Percentiles rank a stretch among this genome's conserved stretches.
Conservation (phyloP, 257 asterid species). For the Petrea volubilis region DNA sequence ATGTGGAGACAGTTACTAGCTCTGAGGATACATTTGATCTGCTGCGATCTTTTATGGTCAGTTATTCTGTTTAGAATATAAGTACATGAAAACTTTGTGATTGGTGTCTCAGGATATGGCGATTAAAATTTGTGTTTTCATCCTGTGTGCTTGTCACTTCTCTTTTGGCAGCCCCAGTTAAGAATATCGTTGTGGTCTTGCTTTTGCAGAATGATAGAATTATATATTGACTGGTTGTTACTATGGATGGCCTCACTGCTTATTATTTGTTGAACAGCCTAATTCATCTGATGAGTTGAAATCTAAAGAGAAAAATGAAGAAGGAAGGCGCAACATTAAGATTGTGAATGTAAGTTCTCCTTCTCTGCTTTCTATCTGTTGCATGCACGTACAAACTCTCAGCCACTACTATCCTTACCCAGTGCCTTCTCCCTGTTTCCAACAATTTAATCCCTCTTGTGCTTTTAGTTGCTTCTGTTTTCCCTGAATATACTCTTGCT, state of each 20-base stretch:
- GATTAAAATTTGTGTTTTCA: background rate
- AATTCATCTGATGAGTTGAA: constrained; percentile 39
- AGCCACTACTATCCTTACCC: background rate
- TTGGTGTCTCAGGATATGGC: background rate
- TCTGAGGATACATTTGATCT: constrained; percentile 61
- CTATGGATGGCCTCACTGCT: constrained; percentile 24
- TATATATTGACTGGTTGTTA: background rate
- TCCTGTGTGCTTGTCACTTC: background rate
- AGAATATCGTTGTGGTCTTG: constrained; percentile 7
- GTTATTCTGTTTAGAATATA: constrained; percentile 26
- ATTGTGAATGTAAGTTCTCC: constrained; percentile 59
- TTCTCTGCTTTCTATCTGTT: constrained; percentile 5
- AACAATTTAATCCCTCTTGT: background rate
- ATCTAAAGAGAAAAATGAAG: constrained; percentile 39
- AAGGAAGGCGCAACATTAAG: constrained; percentile 49
- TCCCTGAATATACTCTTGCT: background rate
- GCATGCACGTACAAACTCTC: background rate
- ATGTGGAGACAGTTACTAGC: constrained; percentile 73
- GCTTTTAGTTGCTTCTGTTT: background rate
- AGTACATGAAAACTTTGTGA: background rate
- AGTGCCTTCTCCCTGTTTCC: background rate
- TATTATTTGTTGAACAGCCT: constrained; percentile 50
- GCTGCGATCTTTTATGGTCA: constrained; percentile 73
- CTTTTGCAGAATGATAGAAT: background rate
- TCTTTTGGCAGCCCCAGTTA: background rate